phyloP scores from a whole-genome alignment of 495 filamentous ascomycete genomes.

The Friedmanniomyces simplex region DNA sequence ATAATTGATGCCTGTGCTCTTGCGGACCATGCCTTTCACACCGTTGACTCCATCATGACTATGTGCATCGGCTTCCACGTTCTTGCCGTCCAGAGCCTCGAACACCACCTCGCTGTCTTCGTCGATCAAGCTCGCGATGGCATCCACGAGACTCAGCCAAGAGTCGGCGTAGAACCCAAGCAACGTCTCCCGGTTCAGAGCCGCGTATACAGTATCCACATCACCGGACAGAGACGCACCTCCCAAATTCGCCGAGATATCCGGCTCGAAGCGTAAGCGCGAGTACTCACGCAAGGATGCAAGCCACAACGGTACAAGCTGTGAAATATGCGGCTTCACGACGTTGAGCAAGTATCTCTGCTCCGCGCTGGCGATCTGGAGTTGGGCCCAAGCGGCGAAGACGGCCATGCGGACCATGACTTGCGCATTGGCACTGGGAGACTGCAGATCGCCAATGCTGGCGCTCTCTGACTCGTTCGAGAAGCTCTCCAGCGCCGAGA shows the following conservation, averaged over 20 bases:
- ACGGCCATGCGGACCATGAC: constrained; percentile 98
- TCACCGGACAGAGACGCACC: constrained; percentile 56
- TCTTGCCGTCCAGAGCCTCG: constrained; percentile 83
- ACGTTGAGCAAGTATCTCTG: constrained; percentile 83
- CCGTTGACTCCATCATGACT: background rate
- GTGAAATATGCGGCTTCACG: constrained; percentile 79
- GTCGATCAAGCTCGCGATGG: constrained; percentile 93
- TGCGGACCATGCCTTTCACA: constrained; percentile 28
- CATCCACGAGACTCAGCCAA: constrained; percentile 93
- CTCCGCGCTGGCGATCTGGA: constrained; percentile 92
- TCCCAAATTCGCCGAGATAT: constrained; percentile 80
- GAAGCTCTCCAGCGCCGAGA: constrained; percentile 87
- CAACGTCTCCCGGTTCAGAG: constrained; percentile 85
- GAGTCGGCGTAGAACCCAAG: constrained; percentile 95
- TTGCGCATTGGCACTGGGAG: constrained; percentile 88
- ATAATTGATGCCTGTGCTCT: constrained; percentile 76
- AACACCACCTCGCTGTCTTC: constrained; percentile 97
- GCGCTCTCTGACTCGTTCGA: constrained; percentile 69
- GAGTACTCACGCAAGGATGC: constrained; percentile 90
- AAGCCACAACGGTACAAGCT: constrained; percentile 85
- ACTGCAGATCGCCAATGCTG: constrained; percentile 84
- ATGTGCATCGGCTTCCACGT: constrained; percentile 36
- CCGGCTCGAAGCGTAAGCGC: constrained; percentile 85
- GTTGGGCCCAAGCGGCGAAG: constrained; percentile 96
- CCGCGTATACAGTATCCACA: constrained; percentile 83